Conservation (phyloP, 2,329 filamentous ascomycete species). For the Ophiocordyceps australis region DNA sequence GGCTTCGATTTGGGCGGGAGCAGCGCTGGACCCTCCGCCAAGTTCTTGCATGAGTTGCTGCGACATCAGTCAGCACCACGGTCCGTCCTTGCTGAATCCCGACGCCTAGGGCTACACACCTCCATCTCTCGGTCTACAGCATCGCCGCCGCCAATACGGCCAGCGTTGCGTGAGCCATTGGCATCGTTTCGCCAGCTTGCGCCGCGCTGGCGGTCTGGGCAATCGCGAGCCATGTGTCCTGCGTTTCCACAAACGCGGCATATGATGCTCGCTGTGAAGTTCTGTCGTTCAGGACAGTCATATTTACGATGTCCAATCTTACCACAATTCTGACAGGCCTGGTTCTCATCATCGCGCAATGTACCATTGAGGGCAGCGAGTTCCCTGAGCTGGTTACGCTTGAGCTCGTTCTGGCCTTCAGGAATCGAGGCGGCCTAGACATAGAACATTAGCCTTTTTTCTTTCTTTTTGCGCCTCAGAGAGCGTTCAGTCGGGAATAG, state of each 20-base stretch:
- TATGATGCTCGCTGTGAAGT: constrained; percentile 98
- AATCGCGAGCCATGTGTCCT: constrained; percentile 95
- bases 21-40: constrained; percentile 50
- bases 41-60: constrained; percentile 97
- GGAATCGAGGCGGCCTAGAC: constrained; percentile 86
- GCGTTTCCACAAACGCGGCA: constrained; percentile 96
- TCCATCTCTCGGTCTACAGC: constrained; percentile 89
- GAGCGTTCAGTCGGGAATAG: not conserved
- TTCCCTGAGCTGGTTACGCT: constrained; percentile 95
- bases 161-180: constrained; percentile 32
- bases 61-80: constrained; percentile 18
- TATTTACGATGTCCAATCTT: constrained; percentile 99
- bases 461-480: no score
- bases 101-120: no score
- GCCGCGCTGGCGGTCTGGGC: constrained; percentile 83
- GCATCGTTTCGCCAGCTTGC: constrained; percentile 74
- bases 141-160: constrained; percentile 58
- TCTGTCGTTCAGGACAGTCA: constrained; percentile 92
- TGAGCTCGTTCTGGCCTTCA: constrained; percentile 96
- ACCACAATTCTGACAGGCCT: constrained; percentile 97
- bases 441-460: constrained; percentile 6
- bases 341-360: constrained; percentile 95
- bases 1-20: constrained; percentile 72
- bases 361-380: constrained; percentile 97
- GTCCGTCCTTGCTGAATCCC: no score